Evolutionary conservation across 805 yeast genomes (phyloP).

Genomic region (Barnettozyma populi): DNA sequence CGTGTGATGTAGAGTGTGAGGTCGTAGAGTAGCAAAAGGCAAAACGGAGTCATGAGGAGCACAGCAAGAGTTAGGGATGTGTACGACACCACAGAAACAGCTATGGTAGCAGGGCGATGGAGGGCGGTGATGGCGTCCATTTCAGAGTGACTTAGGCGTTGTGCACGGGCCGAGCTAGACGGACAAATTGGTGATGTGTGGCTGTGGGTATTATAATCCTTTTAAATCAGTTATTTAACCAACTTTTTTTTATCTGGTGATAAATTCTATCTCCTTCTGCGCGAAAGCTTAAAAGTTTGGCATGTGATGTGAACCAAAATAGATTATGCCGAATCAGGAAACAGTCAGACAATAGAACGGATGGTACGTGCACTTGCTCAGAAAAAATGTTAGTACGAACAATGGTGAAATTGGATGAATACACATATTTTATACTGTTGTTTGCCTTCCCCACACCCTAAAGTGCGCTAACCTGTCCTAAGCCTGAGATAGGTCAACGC

Average conservation of each 20-base stretch:
- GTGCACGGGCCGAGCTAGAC: not conserved
- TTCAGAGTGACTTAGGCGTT: not conserved
- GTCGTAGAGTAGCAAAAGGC: constrained; percentile 16
- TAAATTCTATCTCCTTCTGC: not conserved
- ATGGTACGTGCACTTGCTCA: no score
- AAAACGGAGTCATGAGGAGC: constrained; percentile 8
- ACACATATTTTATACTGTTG: no score
- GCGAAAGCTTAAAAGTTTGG: not conserved
- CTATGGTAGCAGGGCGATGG: not conserved
- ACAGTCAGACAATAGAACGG: not conserved
- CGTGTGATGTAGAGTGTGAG: constrained; percentile 14
- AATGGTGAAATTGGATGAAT: no score
- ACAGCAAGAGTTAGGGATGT: not conserved
- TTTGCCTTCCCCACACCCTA: no score
- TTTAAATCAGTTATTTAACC: no score
- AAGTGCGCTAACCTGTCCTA: no score
- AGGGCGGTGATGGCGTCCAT: not conserved
- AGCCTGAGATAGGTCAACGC: no score
- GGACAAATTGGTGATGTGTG: not conserved
- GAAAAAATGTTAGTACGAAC: not conserved
- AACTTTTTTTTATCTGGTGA: not conserved
- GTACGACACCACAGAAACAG: not conserved
- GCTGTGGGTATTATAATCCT: not conserved
- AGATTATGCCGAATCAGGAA: not conserved
- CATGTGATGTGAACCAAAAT: not conserved